A percentile compares a stretch with the other conserved stretches of the same genome.
Evolutionary conservation across 495 filamentous ascomycete genomes (phyloP).

Genomic region (Baudoinia panamericana): DNA sequence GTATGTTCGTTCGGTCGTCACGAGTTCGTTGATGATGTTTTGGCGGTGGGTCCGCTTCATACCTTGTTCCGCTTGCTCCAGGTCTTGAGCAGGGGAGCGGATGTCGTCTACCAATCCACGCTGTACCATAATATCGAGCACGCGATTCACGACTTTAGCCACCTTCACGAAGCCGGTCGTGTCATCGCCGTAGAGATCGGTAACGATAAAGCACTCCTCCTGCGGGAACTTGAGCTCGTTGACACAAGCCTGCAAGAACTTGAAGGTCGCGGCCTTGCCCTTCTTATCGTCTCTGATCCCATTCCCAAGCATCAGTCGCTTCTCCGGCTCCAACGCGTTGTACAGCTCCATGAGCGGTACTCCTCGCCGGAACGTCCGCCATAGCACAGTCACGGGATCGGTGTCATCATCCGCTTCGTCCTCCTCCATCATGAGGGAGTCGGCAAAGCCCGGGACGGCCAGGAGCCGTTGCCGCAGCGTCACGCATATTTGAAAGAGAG

Average conservation of each 20-base stretch:
- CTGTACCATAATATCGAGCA: conserved; percentile 72
- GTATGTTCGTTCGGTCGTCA: conserved; percentile 92
- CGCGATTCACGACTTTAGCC: conserved; percentile 69
- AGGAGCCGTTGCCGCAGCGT: conserved; percentile 65
- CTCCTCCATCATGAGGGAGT: conserved; percentile 50
- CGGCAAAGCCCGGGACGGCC: conserved; percentile 70
- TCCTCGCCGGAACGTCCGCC: conserved; percentile 75
- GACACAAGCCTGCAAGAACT: conserved; percentile 56
- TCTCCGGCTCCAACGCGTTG: conserved; percentile 60
- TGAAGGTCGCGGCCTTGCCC: conserved; percentile 53
- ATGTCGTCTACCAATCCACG: conserved; percentile 43
- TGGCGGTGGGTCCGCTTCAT: conserved; percentile 61
- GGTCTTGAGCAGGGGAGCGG: conserved; percentile 15
- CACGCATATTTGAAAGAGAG: conserved; percentile 89
- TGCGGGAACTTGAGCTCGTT: conserved; percentile 61
- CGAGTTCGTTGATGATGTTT: conserved; percentile 76
- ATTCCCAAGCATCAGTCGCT: conserved; percentile 45
- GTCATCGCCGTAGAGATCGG: conserved; percentile 81
- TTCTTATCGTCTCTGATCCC: conserved; percentile 50
- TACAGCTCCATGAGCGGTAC: conserved; percentile 79
- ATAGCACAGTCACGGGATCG: conserved; percentile 82
- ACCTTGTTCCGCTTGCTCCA: conserved; percentile 22
- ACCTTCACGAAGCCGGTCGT: conserved; percentile 98
- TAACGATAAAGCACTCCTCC: conserved; percentile 79
- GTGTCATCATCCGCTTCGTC: conserved; percentile 51